These are phyloP conservation scores for Aspergillus ruber DNA, from an alignment of 2,329 filamentous ascomycete species.

Conservation along the genomic window DNA sequence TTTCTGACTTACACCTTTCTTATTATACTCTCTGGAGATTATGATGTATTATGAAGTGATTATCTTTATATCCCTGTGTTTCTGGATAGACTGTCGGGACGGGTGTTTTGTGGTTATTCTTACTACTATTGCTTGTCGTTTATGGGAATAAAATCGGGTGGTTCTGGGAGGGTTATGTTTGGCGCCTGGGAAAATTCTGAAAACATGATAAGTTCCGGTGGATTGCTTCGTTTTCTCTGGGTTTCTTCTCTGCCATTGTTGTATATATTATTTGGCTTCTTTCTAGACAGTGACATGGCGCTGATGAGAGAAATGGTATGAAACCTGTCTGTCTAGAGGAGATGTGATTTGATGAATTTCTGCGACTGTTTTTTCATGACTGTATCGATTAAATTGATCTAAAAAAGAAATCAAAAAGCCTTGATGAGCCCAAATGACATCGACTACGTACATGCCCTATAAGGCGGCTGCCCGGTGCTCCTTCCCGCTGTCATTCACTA, in stretches of 20 bases:
- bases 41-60: constrained; percentile 5
- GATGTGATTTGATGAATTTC: not conserved
- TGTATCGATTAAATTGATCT: not conserved
- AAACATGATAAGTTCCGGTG: constrained; percentile 20
- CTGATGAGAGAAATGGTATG: not conserved
- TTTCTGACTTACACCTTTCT: constrained; percentile 6
- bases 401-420: not conserved
- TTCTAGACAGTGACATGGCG: constrained; percentile 4
- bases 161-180: constrained; percentile 17
- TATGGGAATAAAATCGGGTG: constrained; percentile 15
- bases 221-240: constrained; percentile 14
- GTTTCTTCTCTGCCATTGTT: constrained; percentile 17
- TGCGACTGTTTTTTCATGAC: not conserved
- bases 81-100: constrained; percentile 27
- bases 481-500: constrained; percentile 3
- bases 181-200: constrained; percentile 20
- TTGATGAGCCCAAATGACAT: too few species aligned
- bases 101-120: constrained; percentile 16
- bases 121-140: constrained; percentile 7
- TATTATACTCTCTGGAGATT: constrained; percentile 1
- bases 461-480: constrained; percentile 5
- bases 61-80: constrained; percentile 14
- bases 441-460: not conserved
- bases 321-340: not conserved
- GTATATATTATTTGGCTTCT: constrained; percentile 21